Base-by-base conservation (phyloP, 73 alveolate species). In the Paramecium tetraurelia region DNA sequence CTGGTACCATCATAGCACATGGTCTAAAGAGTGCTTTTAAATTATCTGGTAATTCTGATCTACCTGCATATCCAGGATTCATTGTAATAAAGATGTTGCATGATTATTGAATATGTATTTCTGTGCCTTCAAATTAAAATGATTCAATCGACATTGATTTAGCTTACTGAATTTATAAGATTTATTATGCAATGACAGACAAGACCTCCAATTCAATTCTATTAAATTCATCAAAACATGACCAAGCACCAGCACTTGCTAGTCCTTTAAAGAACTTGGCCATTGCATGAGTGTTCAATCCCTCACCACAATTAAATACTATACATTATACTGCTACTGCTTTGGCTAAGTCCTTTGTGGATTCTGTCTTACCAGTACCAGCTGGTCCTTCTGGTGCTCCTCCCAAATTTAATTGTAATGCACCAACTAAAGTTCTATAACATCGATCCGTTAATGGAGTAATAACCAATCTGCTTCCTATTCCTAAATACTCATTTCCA, bases 11-110 rank as follows among this genome's bases (percentile, higher is more conserved):
- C 83, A 96, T 96, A 88, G 96, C 96, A 95, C 94, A 76, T 53
- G 95, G 94, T 33, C 96, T 53, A 58, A 92, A 98, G 35, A 98
- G 94, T 36, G 99, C 99, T 98, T 63, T 96, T 96, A 77, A 98
- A 94, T 86, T 97, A 93, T 92, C 97, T 98, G 89, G 97, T 93
- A 85, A 59, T 98, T 97, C 99, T 24, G 99, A 94, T 89, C 99
- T 95, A 7, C 99, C 99, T 48, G 99, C 99, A 96, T 98, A 98
- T 57, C 99, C 99, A n/a, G 99, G 99, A 94, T 98, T 98, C 99
- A 98, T 98, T 14, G 99, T 98, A 85, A 98, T 98, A 87, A 98
- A 98, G 10, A 98, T 97, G 72, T 97, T 94, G 86, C 97, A 98
- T 31, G 99, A 93, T 38, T 97, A 96, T 92, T 96, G 94, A 68